phyloP scores from a whole-genome alignment of 1,139 yeast genomes.

The Blastobotrys serpentis region DNA sequence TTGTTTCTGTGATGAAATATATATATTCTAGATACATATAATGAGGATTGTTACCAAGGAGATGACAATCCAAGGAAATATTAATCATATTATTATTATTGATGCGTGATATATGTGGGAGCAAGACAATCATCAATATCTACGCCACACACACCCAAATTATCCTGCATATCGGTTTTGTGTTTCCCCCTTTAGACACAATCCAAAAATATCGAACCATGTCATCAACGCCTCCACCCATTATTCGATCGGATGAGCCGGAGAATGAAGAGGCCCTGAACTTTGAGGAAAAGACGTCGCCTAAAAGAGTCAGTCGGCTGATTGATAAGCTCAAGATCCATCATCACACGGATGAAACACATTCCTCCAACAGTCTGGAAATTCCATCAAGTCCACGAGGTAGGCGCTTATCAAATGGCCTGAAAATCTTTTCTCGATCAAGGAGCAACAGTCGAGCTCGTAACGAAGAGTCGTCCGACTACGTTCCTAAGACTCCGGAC shows the following conservation, averaged over 20 bases:
- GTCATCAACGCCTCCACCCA: neutral
- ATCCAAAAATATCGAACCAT: neutral
- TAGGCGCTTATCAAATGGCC: neutral
- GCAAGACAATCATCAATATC: neutral
- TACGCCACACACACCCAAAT: neutral
- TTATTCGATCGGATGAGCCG: neutral
- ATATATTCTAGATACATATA: too few species aligned
- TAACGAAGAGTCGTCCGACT: constrained; percentile 2
- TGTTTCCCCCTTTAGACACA: neutral
- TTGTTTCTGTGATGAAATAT: too few species aligned
- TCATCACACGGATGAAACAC: neutral
- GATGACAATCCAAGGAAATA: too few species aligned
- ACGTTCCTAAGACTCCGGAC: constrained; percentile 12
- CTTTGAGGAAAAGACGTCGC: neutral
- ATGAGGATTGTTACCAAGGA: too few species aligned
- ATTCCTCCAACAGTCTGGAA: neutral
- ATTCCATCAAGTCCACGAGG: constrained; percentile 7
- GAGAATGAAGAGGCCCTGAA: too few species aligned
- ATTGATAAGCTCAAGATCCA: neutral
- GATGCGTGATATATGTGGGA: constrained; percentile 7
- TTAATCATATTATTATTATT: too few species aligned
- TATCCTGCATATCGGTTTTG: neutral
- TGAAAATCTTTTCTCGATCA: constrained; percentile 8
- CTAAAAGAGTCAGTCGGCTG: constrained; percentile 7
- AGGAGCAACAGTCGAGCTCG: constrained; percentile 4